Evolutionary conservation across 2,329 filamentous ascomycete species (phyloP).

Genomic region (Elsinoe arachidis): DNA sequence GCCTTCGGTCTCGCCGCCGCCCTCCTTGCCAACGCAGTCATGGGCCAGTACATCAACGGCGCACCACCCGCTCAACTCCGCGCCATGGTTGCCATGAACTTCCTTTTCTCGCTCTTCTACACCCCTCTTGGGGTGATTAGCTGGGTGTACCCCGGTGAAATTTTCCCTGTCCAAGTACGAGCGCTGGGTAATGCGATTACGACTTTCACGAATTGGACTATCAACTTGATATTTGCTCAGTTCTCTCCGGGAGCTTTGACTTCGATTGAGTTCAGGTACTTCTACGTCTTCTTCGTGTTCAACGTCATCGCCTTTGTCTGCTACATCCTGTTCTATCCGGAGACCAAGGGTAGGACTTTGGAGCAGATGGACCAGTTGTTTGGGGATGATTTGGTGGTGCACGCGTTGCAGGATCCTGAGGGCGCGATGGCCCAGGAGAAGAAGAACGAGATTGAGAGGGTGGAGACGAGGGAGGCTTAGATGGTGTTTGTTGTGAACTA

Average conservation of each 20-base stretch:
- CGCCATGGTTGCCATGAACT: conserved; percentile 40
- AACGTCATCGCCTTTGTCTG: conserved; percentile 35
- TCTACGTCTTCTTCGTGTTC: conserved; percentile 42
- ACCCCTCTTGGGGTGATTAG: conserved; percentile 37
- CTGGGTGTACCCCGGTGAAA: conserved; percentile 40
- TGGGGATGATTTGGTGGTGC: conserved; percentile 28
- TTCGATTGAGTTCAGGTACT: conserved; percentile 40
- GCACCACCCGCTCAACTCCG: conserved; percentile 32
- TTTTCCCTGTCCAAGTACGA: conserved; percentile 33
- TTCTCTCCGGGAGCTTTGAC: conserved; percentile 36
- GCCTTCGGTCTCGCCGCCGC: conserved; percentile 36
- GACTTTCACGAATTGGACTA: conserved; percentile 39
- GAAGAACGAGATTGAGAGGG: conserved; percentile 7
- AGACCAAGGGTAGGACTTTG: conserved; percentile 19
- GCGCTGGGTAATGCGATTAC: conserved; percentile 25
- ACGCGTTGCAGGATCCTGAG: conserved; percentile 28
- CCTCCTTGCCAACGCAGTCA: conserved; percentile 34
- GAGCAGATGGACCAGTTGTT: conserved; percentile 20
- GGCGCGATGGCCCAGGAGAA: conserved; percentile 19
- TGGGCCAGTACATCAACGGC: conserved; percentile 31
- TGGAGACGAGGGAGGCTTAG: neutral
- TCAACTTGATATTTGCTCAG: conserved; percentile 42
- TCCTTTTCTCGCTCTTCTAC: conserved; percentile 39
- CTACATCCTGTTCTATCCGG: conserved; percentile 19
- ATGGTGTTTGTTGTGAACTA: neutral